phyloP scores from a whole-genome alignment of 2,329 filamentous ascomycete species.

The Claviceps sp. region DNA sequence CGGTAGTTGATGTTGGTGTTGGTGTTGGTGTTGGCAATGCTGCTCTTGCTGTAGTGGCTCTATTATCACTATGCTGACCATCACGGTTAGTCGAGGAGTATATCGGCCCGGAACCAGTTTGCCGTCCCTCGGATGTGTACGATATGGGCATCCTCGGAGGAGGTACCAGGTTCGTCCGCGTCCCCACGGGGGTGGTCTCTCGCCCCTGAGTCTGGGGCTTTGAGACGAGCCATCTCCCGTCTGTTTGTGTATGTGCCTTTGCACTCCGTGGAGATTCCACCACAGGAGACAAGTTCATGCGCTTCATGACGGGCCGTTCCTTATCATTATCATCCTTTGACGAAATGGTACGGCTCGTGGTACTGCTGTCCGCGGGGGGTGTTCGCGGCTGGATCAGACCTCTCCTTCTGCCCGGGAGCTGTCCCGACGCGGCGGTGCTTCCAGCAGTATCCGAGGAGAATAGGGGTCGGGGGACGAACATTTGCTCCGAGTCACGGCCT shows the following conservation, averaged over 20 bases:
- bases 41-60: not conserved
- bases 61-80: not conserved
- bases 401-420: constrained; percentile 11
- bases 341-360: constrained; percentile 19
- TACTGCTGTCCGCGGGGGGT: constrained; percentile 19
- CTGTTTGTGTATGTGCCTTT: not conserved
- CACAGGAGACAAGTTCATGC: constrained; percentile 32
- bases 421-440: constrained; percentile 5
- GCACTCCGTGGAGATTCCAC: constrained; percentile 29
- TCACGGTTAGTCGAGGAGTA: not conserved
- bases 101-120: not conserved
- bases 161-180: constrained; percentile 14
- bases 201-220: constrained; percentile 19
- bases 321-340: constrained; percentile 14
- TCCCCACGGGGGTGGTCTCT: constrained; percentile 4
- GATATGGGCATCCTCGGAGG: constrained; percentile 20
- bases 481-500: too few species aligned
- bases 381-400: constrained; percentile 12
- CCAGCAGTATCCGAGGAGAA: constrained; percentile 8
- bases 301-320: constrained; percentile 10
- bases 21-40: not conserved
- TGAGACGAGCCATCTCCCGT: constrained; percentile 18
- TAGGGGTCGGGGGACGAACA: constrained; percentile 10
- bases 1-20: not conserved
- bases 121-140: not conserved